Base-by-base conservation (phyloP, 306 rosid species). In the Cucurbita argyrosperma region DNA sequence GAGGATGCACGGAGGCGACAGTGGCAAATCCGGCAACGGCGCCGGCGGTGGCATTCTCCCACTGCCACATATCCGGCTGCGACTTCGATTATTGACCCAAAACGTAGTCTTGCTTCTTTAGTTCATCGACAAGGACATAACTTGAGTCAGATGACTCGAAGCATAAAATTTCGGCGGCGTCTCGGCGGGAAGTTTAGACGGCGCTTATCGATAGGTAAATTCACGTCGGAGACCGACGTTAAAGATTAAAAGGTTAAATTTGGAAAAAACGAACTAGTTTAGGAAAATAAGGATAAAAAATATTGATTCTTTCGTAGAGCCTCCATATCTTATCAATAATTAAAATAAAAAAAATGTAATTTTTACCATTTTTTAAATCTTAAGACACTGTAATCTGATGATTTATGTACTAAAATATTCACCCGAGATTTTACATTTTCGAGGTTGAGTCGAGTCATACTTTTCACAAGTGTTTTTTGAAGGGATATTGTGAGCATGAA, bases 41-140 rank as follows among this genome's bases (percentile, higher is more conserved):
- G 23, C 99, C 97, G 19, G 97, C 90, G 2, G 84, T 75, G 81
- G 90, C 99, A 76, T 81, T 89, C 62, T 94, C 96, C 96, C 97
- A 89, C 78, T 87, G 95, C 95, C 95, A 86, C 65, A 66, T 84
- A 37, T 81, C 77, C 76, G 79, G 58, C 60, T 74, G 72, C 64
- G 85, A 78, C 87, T 51, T 21, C 12, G 77, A 71, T 60, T 63
- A 51, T 16, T 38, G 15, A 67, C 57, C 40, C 64, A 72, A 46
- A 80, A 79, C 79, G 1, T 10, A 18, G 68, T 59, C 26, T 30
- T 50, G 52, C 21, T 66, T 68, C 40, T 23, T 23, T 8, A 69
- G 58, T 26, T 49, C 58, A 49, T 49, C 57, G 21, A 43, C n/a
- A 7, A 19, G 72, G 5, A 11, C 8, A 66, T 23, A 11, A 10